Evolutionary conservation across 768 basidiomycete genomes (phyloP), one percentile per base, ranked within the genome.

Genomic region (Hemileccinum rubropunctum): DNA sequence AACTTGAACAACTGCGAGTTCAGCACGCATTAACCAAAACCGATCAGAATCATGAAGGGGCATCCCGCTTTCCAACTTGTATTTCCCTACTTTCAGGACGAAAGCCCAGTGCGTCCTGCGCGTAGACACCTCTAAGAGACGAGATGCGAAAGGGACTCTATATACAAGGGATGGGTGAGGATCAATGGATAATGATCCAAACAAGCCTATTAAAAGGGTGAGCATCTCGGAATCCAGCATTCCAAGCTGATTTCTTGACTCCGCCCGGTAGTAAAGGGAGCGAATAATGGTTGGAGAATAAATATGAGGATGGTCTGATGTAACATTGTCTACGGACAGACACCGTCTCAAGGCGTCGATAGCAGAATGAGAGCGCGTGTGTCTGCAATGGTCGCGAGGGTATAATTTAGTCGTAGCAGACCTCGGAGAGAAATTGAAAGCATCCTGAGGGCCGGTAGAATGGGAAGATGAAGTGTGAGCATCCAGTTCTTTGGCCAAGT

Each of bases 11-110:
- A 54, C 54, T 13, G 69, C 71, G 9, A 81, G 64, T 27, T 69
- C 58, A 12, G 76, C 76, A 30, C 68, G 75, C 78, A 86, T 78
- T 41, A 79, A 60, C 84, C 84, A 87, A 63, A 79, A 86, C 42
- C 73, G 71, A 59, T 86, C 83, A n/a, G 74, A 69, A 37, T 69
- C 64, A 14, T 52, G 61, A 36, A 78, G 58, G 9, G 50, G 14
- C 49, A 70, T 61, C 33, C 65, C 68, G n/a, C 67, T 50, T 32
- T 53, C 48, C 33, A 61, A 56, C 62, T 83, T 84, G 58, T 78
- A 75, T 32, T 59, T 63, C 9, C 71, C 72, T 11, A 85, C 56
- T 45, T 72, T 67, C 39, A 73, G 42, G 11, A 84, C 63, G 43
- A 82, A 72, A 14, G 68, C 35, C 84, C 83, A 86, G 58, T 79